Evolutionary conservation across 768 basidiomycete genomes (phyloP).

Genomic region (Panellus pusillus): DNA sequence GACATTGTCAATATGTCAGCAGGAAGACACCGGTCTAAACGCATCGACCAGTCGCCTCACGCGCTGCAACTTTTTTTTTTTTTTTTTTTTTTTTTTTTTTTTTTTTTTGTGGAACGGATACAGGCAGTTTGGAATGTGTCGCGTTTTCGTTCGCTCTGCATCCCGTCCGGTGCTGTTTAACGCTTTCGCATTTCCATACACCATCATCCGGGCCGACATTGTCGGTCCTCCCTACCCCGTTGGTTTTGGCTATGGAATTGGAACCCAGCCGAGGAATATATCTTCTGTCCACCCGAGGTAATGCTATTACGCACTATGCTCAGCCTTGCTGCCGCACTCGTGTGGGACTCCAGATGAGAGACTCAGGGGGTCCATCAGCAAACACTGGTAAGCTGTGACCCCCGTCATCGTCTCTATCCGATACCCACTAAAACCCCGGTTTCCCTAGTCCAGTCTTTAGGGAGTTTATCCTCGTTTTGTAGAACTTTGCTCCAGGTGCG

Average conservation of each 20-base stretch:
- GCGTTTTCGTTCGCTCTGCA: too few species aligned
- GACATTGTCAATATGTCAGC: too few species aligned
- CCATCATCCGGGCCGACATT: slow-evolving; percentile 11
- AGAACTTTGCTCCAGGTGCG: not conserved
- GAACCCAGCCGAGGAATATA: not conserved
- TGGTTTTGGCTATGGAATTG: not conserved
- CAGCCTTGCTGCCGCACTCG: not conserved
- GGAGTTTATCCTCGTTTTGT: not conserved
- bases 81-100: too few species aligned
- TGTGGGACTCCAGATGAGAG: not conserved
- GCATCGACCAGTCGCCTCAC: slow-evolving; percentile 51
- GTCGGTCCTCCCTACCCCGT: not conserved
- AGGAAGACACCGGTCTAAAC: slow-evolving; percentile 15
- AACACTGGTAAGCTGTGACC: not conserved
- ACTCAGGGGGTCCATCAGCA: not conserved
- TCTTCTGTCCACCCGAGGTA: not conserved
- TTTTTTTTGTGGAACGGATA: too few species aligned
- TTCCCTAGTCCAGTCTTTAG: not conserved
- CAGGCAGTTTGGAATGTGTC: too few species aligned
- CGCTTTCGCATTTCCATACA: too few species aligned
- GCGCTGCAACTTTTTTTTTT: too few species aligned
- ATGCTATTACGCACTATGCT: not conserved
- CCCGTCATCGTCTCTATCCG: not conserved
- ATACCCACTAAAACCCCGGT: not conserved
- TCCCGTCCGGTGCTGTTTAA: too few species aligned